Evolutionary conservation across 1,284 basidiomycete species (phyloP), one percentile per base, ranked within the genome.

Genomic region (Leccinum subatratum): DNA sequence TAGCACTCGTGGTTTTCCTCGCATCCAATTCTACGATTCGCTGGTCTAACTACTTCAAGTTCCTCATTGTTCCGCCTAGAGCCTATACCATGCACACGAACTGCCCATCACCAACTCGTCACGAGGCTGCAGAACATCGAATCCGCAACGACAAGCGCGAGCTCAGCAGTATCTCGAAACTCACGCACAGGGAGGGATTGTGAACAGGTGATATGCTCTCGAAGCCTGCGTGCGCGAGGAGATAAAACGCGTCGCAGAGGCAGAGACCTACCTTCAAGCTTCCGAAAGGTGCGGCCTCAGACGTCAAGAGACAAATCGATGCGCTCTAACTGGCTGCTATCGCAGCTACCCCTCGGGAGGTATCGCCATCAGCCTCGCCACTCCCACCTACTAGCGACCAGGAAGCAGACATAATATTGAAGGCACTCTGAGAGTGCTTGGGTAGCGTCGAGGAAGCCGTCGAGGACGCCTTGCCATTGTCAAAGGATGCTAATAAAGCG

Each of bases 401-500:
- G 25, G 88, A 89, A 69, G 85, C 87, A 1, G 78, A 84, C 11
- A 78, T 76, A 56, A 84, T 82, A 73, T 72, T 92, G 61, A 80
- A 77, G 65, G 74, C 80, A 0, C 74, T 93, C 42, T 88, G 91
- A 70, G 84, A 88, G 58, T 83, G 87, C 6, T 70, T 94, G n/a
- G 85, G 82, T 1, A 75, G 77, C 42, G 81, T 93, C 9, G 91
- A 94, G 73, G 83, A 85, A n/a, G 85, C 84, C 42, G 81, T 93
- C 9, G 91, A 94, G 73, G 83, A 85, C 18, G 85, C 84, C 6
- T 83, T 91, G 89, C 89, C 1, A 61, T 68, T 86, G 3, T 83
- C 85, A 14, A 89, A 87, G 80, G 83, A 81, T 62, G 72, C 79
- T 3, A 72, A 71, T 28, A 81, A 81, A 62, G 77, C 34, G 34